Evolutionary conservation across 257 asterid species (phyloP), one percentile per base, ranked within the genome.

Genomic region (Pogostemon cablin): DNA sequence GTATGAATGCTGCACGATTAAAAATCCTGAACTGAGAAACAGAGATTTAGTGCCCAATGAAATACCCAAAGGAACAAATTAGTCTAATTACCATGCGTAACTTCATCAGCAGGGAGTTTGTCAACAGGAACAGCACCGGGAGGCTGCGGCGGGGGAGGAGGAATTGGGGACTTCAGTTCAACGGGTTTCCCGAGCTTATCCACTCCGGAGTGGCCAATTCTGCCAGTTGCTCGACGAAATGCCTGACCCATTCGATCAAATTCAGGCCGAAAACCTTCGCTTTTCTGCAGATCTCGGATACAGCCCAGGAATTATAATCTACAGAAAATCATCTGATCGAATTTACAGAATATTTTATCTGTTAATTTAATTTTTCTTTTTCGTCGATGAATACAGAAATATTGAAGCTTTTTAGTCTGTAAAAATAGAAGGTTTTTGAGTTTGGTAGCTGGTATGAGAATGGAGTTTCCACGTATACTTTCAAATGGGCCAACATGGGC

Each of bases 201-300:
- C 6, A 75, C 81, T 56, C 63, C 69, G 8, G 93, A 78, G 79
- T 85, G 78, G 50, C 82, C 85, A 67, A 85, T 84, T 90, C 93
- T 88, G 9, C 98, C 97, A 72, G 88, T 53, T 77, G 97, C 96
- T 86, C 98, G 93, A 81, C 98, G 95, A 81, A 93, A 86, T 83
- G 98, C 93, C 93, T 92, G 97, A 62, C 97, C 98, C 98, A 92
- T 90, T 58, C 15, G 44, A 72, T 59, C 68, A 44, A 70, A 47
- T 61, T 54, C 48, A 69, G 62, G n/a, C 62, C 54, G 17, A 37
- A 6, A 20, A n/a, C 49, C 9, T 7, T n/a, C 25, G 8, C 6
- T 39, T 40, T 60, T 25, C 55, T 25, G 50, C 7, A 38, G 67
- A 65, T 65, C 71, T 68, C 34, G 7, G 38, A 4, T 7, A 11